These are phyloP conservation scores for Leccinum insigne DNA, from an alignment of 1,284 basidiomycete genomes.

Conservation along the genomic window DNA sequence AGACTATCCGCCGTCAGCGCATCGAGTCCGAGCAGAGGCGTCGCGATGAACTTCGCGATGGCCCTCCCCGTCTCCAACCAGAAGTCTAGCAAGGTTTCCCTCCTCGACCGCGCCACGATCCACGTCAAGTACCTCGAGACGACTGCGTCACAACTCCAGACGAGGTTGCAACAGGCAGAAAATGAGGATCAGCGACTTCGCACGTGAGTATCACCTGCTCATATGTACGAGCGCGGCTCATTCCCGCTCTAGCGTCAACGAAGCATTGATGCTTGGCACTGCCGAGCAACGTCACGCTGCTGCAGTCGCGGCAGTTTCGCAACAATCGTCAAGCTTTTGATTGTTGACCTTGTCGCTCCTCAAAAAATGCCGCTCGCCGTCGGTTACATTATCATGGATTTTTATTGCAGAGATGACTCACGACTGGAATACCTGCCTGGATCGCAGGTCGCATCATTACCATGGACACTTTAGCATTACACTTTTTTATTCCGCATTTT, in stretches of 20 bases:
- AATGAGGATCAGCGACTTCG: conserved; percentile 74
- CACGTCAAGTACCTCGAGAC: conserved; percentile 82
- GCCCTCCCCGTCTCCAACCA: conserved; percentile 84
- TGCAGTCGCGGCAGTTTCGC: conserved; percentile 51
- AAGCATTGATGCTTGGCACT: conserved; percentile 81
- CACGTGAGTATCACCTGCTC: conserved; percentile 38
- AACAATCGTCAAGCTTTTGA: conserved; percentile 49
- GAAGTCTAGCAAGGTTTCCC: conserved; percentile 84
- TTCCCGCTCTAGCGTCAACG: conserved; percentile 59
- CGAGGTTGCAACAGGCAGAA: conserved; percentile 71
- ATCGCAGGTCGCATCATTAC: conserved; percentile 51
- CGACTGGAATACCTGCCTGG: conserved; percentile 53
- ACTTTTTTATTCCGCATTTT: conserved; percentile 50
- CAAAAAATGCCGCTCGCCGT: conserved; percentile 28
- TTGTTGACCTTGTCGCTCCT: conserved; percentile 28
- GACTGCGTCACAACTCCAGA: conserved; percentile 69
- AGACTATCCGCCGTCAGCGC: conserved; percentile 83
- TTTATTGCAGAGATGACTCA: conserved; percentile 40
- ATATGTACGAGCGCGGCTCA: conserved; percentile 8
- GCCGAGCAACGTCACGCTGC: conserved; percentile 69
- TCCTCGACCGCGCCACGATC: conserved; percentile 81
- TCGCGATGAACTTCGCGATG: conserved; percentile 84
- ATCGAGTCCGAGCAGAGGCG: conserved; percentile 87
- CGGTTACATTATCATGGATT: conserved; percentile 41
- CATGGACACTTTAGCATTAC: conserved; percentile 45